Evolutionary conservation across 345 rosid species (phyloP), one percentile per base, ranked within the genome.

Genomic region (Brassica incana): DNA sequence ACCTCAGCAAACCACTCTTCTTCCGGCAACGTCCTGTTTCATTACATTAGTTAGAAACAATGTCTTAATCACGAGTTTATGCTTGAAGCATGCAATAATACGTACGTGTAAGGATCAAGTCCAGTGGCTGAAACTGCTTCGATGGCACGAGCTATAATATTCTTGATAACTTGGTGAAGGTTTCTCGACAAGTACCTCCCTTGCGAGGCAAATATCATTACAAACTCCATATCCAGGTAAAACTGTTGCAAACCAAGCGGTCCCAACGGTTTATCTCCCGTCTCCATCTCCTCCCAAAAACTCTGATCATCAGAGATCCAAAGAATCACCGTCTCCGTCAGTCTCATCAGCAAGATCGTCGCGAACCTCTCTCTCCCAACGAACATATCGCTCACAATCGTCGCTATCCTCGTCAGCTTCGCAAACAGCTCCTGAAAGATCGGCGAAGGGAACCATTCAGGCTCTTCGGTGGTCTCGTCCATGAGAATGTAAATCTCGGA

Each of bases 1-100:
- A 92, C 92, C 76, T 92, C 97, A n/a, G 88, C 97, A 77, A 91
- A 92, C 97, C 99, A 92, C 35, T 95, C 95, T 33, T 95, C 99
- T 79, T 89, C 97, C 3, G 97, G 99, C 84, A 95, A 77, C 35
- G 84, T 77, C 0, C 84, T 81, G 77, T 65, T 64, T 76, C 67
- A 75, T 68, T 35, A 80, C 62, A 35, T 62, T 5, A 64, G 54
- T 33, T 30, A 38, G 58, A 61, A 23, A 30, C 3, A n/a, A 71
- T 35, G 65, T 18, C 6, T 14, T 25, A 38, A 38, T 43, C 50
- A 50, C 33, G 5, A 67, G 20, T 20, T 66, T 79, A 12, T 61
- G 8, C 18, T 59, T 20, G 4, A 48, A 30, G 32, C 5, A 18
- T 73, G 7, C 9, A 43, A 50, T 58, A 29, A 18, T 16, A 27